Conservation (phyloP, 371 early-diverging fungal species). For the Saksenaea oblongispora region DNA sequence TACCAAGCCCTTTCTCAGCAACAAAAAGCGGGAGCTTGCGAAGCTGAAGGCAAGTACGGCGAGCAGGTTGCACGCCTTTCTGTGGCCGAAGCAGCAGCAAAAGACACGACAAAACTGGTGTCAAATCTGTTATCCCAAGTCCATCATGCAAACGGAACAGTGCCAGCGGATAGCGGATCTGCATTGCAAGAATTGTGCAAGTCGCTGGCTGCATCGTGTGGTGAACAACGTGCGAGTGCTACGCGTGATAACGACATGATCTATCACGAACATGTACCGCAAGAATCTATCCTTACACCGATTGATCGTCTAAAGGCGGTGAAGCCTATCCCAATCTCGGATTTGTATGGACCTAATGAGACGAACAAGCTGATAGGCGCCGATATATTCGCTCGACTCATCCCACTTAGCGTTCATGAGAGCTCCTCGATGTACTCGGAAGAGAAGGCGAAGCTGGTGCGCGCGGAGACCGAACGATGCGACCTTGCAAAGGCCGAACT, state of each 20-base stretch:
- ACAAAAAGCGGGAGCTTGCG: slow-evolving; percentile 78
- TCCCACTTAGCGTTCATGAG: slow-evolving; percentile 93
- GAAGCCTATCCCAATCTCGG: slow-evolving; percentile 76
- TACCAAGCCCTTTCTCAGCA: slow-evolving; percentile 84
- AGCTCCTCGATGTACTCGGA: slow-evolving; percentile 91
- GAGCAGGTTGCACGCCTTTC: slow-evolving; percentile 78
- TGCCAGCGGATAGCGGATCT: slow-evolving; percentile 56
- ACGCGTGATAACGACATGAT: slow-evolving; percentile 94
- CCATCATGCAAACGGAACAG: slow-evolving; percentile 31
- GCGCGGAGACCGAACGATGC: slow-evolving; percentile 74
- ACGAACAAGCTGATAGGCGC: slow-evolving; percentile 74
- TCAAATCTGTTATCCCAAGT: slow-evolving; percentile 54
- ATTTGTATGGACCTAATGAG: slow-evolving; percentile 68
- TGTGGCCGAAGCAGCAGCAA: slow-evolving; percentile 79
- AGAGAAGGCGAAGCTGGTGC: slow-evolving; percentile 90
- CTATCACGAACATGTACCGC: slow-evolving; percentile 90
- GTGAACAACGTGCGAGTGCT: slow-evolving; percentile 61
- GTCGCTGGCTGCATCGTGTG: slow-evolving; percentile 52
- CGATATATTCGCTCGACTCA: slow-evolving; percentile 85
- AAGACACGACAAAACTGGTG: slow-evolving; percentile 81
- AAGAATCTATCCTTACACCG: slow-evolving; percentile 73
- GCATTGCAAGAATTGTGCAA: slow-evolving; percentile 70
- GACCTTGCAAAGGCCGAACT: slow-evolving; percentile 87
- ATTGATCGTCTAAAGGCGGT: slow-evolving; percentile 83
- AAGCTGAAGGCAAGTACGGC: slow-evolving; percentile 82